Base-by-base conservation (phyloP, 352 stramenopile genomes). In the Elongisporangium prolatum region DNA sequence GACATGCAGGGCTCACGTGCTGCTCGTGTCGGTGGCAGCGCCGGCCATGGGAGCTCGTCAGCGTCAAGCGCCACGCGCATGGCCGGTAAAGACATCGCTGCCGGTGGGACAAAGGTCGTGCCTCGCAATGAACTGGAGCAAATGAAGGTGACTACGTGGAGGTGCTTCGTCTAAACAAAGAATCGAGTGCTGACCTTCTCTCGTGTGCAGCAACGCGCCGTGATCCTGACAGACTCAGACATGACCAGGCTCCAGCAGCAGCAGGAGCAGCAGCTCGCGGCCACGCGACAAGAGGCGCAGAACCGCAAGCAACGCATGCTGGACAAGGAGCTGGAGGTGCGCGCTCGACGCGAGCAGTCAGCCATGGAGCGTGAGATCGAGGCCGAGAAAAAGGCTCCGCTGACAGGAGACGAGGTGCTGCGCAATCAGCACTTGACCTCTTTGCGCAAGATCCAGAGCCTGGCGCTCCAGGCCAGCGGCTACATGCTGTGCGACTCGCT, bases 361-460 rank as follows among this genome's bases (percentile, higher is more conserved):
- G 78, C 79, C 16, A 79, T 90, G 59, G 78, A 91, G 50, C 74
- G 88, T 69, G 80, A 93, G 56, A 60, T 90, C 6, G 84, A 91
- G 28, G 72, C 70, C 16, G 79, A 90, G 44, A 65, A 75, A 20
- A 77, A 85, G 50, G 79, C 77, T 4, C 63, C 85, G n/a, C 61
- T 93, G 14, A 89, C 76, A 4, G 74, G 72, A 47, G 84, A 91
- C 40, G 75, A 89, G 40, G 60, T 86, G 56, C 48, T 77, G 49
- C 74, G 73, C 21, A 75, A 90, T 57, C 77, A 74, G 52, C 77
- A 89, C 28, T 60, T 93, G 48, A 65, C 72, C 20, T 88, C 80
- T 6, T 71, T 91, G 37, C 80, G 82, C 22, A 77, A 72, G 53
- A 85, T 93, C 57, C 76, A 89, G 21, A 84, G 75, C n/a, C 52